Evolutionary conservation across 805 yeast species (phyloP).

Genomic region (Kuraishia cidri): DNA sequence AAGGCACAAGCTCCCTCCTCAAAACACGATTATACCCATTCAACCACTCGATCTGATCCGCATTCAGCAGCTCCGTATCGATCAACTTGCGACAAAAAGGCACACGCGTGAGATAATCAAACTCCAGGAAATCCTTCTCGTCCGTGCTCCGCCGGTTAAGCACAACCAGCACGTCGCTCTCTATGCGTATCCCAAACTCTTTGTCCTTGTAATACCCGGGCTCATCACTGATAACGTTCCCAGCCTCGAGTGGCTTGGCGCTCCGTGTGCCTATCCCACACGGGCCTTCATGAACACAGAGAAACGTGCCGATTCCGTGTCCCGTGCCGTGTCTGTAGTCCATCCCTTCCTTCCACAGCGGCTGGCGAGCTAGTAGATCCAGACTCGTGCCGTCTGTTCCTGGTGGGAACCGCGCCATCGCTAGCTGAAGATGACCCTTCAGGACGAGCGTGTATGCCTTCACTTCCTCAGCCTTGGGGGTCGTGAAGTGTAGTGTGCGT

Average conservation of each 20-base stretch:
- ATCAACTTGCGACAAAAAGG: conserved; percentile 80
- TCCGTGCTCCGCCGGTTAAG: conserved; percentile 35
- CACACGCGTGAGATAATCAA: conserved; percentile 77
- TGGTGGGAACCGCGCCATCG: conserved; percentile 42
- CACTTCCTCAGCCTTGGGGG: conserved; percentile 35
- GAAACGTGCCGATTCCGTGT: conserved; percentile 55
- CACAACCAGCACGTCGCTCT: conserved; percentile 65
- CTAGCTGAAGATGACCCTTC: conserved; percentile 46
- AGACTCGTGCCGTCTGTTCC: conserved; percentile 43
- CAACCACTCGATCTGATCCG: conserved; percentile 60
- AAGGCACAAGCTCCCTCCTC: conserved; percentile 39
- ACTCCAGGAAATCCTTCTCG: conserved; percentile 50
- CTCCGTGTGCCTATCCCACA: conserved; percentile 39
- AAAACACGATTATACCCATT: conserved; percentile 56
- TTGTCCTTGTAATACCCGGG: conserved; percentile 93
- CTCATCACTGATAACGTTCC: conserved; percentile 81
- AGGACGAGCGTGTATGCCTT: conserved; percentile 47
- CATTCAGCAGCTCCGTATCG: conserved; percentile 43
- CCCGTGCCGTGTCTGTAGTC: conserved; percentile 61
- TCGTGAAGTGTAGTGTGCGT: conserved; percentile 46
- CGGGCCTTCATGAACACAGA: conserved; percentile 58
- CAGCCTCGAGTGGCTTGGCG: conserved; percentile 46
- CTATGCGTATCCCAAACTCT: conserved; percentile 85
- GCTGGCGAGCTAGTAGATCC: conserved; percentile 51
- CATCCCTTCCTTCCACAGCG: conserved; percentile 44